Conservation (phyloP, 2,329 filamentous ascomycete genomes). For the Arachnopeziza araneosa region DNA sequence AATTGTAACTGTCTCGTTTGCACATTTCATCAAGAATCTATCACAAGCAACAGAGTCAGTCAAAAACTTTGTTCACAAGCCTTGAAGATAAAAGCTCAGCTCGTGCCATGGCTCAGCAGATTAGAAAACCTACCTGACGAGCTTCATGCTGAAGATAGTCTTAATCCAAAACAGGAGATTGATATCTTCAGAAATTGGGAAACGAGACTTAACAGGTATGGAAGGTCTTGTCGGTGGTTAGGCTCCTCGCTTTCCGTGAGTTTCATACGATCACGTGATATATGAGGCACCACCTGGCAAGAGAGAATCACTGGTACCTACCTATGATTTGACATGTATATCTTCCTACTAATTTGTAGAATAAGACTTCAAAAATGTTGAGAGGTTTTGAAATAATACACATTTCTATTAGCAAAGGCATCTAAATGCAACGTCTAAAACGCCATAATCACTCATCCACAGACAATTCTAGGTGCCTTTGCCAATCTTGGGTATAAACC, state of each 20-base stretch:
- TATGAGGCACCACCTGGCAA: too few species aligned
- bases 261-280: background rate
- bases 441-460: background rate
- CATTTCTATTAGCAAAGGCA: background rate
- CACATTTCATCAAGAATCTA: conserved; percentile 99
- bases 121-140: conserved; percentile 70
- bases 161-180: background rate
- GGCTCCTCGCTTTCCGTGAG: background rate
- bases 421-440: background rate
- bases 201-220: background rate
- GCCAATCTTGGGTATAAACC: conserved; percentile 10
- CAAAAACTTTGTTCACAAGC: conserved; percentile 33
- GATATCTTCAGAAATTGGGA: background rate
- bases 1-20: conserved; percentile 97
- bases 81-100: conserved; percentile 42
- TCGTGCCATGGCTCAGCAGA: conserved; percentile 29
- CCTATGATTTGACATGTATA: too few species aligned
- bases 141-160: conserved; percentile 70
- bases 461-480: background rate
- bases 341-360: too few species aligned
- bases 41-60: conserved; percentile 26
- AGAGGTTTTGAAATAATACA: background rate
- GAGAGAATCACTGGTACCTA: too few species aligned
- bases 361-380: too few species aligned
- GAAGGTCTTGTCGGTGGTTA: background rate